Base-by-base conservation (phyloP, 164 flowering plant genomes). In the Annona cherimola region DNA sequence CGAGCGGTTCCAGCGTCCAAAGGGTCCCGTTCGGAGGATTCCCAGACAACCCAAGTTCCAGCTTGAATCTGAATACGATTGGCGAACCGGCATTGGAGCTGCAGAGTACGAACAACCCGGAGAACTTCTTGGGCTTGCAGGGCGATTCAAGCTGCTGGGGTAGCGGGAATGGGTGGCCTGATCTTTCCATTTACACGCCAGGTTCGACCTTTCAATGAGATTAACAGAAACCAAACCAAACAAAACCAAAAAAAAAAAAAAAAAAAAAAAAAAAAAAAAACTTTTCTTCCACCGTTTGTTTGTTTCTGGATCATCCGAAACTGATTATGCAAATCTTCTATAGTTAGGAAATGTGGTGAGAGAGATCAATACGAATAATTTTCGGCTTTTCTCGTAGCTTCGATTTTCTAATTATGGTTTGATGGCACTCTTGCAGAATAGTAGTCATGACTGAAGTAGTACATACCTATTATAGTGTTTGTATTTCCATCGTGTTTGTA, bases 181-280 rank as follows among this genome's bases (percentile, higher is more conserved):
- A 87, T 83, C 91, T 87, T 70, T 81, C 91, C 57, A 90, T 90
- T 73, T 81, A 83, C 83, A 86, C 91, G 40, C 90, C 89, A 75
- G 85, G 92, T 77, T 87, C 91, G 45, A 83, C 61, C 42, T 83
- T 80, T 65, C 85, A 82, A 67, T 81, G 76, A 73, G 41, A 62
- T 26, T 26, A 26, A 26, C 35, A 26, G 35, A 26, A 26, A 26
- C 35, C 35, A 26, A 26, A 26, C 35, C 35, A 26, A 26, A 26
- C 35, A 26, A 26, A 26, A 26, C 35, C 0, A 26, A 26, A 0
- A 46, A 71, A 61, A 6, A 14, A 4, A 44, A 57, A 67, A 43
- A 42, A 69, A 57, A 16, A 18, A 4, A 14, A 14, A 1, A 26
- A n/a, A 40, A 54, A 59, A 55, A 55, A 16, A 12, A 41, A 42